Percentiles rank a stretch among this genome's conserved stretches.
Conservation (phyloP, 192 early-diverging fungal genomes). For the Lobosporangium transversale region DNA sequence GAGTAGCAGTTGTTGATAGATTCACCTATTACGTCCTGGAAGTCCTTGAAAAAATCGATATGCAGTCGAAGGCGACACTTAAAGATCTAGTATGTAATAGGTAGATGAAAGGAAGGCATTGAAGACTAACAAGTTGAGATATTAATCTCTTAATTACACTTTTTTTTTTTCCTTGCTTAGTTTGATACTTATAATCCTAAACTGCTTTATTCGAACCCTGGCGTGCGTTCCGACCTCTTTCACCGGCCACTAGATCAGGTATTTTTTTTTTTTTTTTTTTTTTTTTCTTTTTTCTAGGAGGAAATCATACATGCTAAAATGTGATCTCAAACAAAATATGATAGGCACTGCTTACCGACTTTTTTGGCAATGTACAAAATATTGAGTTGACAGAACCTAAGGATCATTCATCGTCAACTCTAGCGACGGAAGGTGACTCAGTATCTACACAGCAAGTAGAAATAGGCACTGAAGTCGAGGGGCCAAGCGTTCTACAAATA, state of each 20-base stretch:
- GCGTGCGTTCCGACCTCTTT: slow-evolving; percentile 88
- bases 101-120: background rate
- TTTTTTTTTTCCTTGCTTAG: too few relatives aligned
- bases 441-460: slow-evolving; percentile 1
- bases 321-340: too few relatives aligned
- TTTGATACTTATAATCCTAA: slow-evolving; percentile 84
- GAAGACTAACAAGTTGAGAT: too few relatives aligned
- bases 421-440: background rate
- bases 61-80: slow-evolving; percentile 80
- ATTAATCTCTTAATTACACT: too few relatives aligned
- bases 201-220: slow-evolving; percentile 84
- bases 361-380: slow-evolving; percentile 95
- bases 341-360: slow-evolving; percentile 87
- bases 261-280: too few relatives aligned
- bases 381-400: slow-evolving; percentile 78
- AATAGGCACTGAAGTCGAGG: too few relatives aligned
- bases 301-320: too few relatives aligned
- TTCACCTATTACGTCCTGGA: slow-evolving; percentile 97
- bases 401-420: background rate
- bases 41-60: slow-evolving; percentile 87
- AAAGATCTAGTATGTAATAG: slow-evolving; percentile 69
- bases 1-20: slow-evolving; percentile 97
- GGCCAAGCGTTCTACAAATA: too few relatives aligned
- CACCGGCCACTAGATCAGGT: slow-evolving; percentile 81
- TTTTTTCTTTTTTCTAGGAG: too few relatives aligned